Conservation (phyloP, 1,284 basidiomycete genomes). For the Austroboletus rostrupii region DNA sequence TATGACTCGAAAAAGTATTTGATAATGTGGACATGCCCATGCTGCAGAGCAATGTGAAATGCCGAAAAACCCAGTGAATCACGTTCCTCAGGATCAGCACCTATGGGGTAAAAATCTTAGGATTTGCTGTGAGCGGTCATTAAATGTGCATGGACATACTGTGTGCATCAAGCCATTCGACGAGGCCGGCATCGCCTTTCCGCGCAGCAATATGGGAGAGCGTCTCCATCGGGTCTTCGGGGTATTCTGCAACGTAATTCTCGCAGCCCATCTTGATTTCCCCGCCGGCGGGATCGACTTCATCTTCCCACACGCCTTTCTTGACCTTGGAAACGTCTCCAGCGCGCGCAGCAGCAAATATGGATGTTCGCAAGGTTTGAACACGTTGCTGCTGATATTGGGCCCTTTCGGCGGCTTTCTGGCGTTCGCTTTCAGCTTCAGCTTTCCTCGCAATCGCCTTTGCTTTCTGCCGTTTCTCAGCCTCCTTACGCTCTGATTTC, state of each 20-base stretch:
- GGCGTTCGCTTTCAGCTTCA: slow-evolving; percentile 46
- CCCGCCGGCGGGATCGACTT: slow-evolving; percentile 65
- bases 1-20: slow-evolving; percentile 57
- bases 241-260: slow-evolving; percentile 42
- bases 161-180: slow-evolving; percentile 67
- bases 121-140: slow-evolving; percentile 19
- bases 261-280: slow-evolving; percentile 59
- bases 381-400: slow-evolving; percentile 43
- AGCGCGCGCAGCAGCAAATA: slow-evolving; percentile 59
- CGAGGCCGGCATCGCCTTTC: slow-evolving; percentile 51
- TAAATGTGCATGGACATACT: slow-evolving; percentile 41
- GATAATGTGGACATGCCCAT: slow-evolving; percentile 47
- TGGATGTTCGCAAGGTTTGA: slow-evolving; percentile 53
- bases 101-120: slow-evolving; percentile 36
- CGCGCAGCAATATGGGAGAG: slow-evolving; percentile 61
- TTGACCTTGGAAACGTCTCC: slow-evolving; percentile 52
- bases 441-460: slow-evolving; percentile 55
- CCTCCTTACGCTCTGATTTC: slow-evolving; percentile 41
- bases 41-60: slow-evolving; percentile 61
- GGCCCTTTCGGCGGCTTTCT: slow-evolving; percentile 47
- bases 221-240: slow-evolving; percentile 58
- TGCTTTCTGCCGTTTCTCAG: slow-evolving; percentile 53
- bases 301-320: slow-evolving; percentile 62
- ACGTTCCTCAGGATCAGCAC: slow-evolving; percentile 66
- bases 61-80: slow-evolving; percentile 54